These are phyloP conservation scores for Vickermania spadyakhi DNA, from an alignment of 208 protist genomes.

Conservation along the genomic window DNA sequence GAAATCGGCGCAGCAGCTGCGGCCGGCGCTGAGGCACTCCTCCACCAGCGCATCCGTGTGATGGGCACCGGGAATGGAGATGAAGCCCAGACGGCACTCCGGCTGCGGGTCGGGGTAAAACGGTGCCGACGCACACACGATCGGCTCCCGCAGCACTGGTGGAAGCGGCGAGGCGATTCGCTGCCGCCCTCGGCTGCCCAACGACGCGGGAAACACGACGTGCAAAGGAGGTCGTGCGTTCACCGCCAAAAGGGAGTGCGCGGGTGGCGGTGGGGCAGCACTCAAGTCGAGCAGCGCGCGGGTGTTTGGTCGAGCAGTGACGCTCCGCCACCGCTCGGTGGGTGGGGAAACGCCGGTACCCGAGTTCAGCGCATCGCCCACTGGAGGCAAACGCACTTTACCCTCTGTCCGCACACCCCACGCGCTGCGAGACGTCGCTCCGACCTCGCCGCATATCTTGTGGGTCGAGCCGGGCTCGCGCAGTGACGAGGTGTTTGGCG, in stretches of 20 bases:
- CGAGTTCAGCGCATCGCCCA: too few relatives aligned
- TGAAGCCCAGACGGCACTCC: constrained; percentile 39
- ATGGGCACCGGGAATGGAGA: constrained; percentile 37
- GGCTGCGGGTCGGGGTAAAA: constrained; percentile 8
- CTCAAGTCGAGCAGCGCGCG: neutral
- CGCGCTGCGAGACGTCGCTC: neutral
- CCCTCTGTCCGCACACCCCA: neutral
- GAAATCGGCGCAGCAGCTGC: constrained; percentile 69
- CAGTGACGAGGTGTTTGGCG: too few relatives aligned
- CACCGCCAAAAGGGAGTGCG: neutral
- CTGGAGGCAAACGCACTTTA: neutral
- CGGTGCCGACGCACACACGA: neutral
- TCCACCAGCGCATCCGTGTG: constrained; percentile 76
- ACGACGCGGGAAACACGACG: neutral
- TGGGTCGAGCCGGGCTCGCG: too few relatives aligned
- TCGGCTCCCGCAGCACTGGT: neutral
- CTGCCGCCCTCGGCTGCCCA: neutral
- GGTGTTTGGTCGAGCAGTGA: too few relatives aligned
- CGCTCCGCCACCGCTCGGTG: too few relatives aligned
- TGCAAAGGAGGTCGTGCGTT: neutral
- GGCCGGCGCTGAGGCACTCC: constrained; percentile 41
- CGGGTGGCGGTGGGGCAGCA: neutral
- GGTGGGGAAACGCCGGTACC: too few relatives aligned
- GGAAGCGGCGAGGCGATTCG: neutral
- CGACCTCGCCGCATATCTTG: neutral